Evolutionary conservation across 208 protist species (phyloP), one percentile per base, ranked within the genome.

Genomic region (Leishmania tropica): DNA sequence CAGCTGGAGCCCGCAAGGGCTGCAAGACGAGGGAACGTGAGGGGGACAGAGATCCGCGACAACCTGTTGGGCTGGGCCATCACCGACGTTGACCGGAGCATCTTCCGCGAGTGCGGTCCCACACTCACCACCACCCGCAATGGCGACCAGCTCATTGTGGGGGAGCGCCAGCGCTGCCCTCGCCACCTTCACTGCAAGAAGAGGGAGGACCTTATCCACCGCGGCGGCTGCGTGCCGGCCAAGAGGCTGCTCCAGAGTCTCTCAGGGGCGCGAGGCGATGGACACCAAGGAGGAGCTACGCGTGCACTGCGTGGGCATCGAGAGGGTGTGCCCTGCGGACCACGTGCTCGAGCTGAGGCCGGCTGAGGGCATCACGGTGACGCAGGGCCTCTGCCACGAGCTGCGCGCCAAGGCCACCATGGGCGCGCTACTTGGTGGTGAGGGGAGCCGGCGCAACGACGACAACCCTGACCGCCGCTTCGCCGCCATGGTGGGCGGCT

Each of bases 381-480:
- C 77, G 81, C 75, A 56, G 47, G 68, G 81, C 53, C 35, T 48
- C 72, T 84, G 79, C 68, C 81, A 84, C 51, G 62, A 80, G 68
- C 81, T 80, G 68, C 47, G 62, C 60, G 37, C 81, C 28, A 78
- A 84, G 81, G 47, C 68, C 67, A 76, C 74, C 35, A 76, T 48
- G 15, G 74, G 75, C 45, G 51, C 31, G 65, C 74, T 84, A 15
- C 81, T 84, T 28, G 75, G 76, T 45, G 75, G 75, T 67, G 81
- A 79, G 75, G 75, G 80, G 58, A 80, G 81, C 53, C 75, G 79
- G 75, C 67, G 75, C 75, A 79, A 84, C 70, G 81, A 83, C 75
- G 80, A 83, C 80, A 72, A 78, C 80, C 75, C 76, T 24, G 80
- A 83, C 75, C 75, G 79, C 75, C 67, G 75, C 45, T 83, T 83